phyloP scores from a whole-genome alignment of 176 grass and related monocot genomes.

The Urochloa ruziziensis region DNA sequence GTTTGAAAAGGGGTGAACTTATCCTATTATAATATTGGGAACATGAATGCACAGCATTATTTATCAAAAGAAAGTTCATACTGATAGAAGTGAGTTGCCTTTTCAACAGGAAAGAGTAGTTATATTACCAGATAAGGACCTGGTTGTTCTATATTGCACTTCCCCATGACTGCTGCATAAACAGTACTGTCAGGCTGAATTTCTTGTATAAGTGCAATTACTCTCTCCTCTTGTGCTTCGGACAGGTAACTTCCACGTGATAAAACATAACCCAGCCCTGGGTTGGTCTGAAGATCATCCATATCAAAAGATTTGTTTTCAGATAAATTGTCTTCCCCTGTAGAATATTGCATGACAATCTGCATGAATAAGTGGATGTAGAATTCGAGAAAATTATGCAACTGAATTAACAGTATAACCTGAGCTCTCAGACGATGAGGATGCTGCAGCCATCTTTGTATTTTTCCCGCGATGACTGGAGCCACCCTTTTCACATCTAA shows the following conservation, averaged over 20 bases:
- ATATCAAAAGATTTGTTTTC: not conserved
- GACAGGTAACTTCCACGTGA: not conserved
- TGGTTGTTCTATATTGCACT: not conserved
- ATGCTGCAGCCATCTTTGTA: not conserved
- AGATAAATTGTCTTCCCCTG: not conserved
- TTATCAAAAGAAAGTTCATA: not conserved
- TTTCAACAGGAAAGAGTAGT: not conserved
- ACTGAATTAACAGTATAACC: not conserved
- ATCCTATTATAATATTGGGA: not conserved
- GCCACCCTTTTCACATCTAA: not conserved
- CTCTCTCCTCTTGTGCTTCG: not conserved
- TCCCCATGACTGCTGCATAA: slow-evolving; percentile 36
- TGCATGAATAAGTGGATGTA: not conserved
- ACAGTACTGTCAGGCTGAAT: slow-evolving; percentile 3
- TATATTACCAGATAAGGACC: slow-evolving; percentile 24
- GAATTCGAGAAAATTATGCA: not conserved
- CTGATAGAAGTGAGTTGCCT: not conserved
- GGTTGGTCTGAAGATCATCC: not conserved
- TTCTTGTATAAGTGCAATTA: not conserved
- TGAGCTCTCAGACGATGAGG: not conserved
- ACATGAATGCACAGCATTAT: not conserved
- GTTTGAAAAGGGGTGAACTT: not conserved
- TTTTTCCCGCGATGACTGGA: not conserved
- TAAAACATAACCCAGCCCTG: not conserved
- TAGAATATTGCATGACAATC: not conserved